Evolutionary conservation across 768 basidiomycete species (phyloP), one percentile per base, ranked within the genome.

Genomic region (Suillus ampliporus): DNA sequence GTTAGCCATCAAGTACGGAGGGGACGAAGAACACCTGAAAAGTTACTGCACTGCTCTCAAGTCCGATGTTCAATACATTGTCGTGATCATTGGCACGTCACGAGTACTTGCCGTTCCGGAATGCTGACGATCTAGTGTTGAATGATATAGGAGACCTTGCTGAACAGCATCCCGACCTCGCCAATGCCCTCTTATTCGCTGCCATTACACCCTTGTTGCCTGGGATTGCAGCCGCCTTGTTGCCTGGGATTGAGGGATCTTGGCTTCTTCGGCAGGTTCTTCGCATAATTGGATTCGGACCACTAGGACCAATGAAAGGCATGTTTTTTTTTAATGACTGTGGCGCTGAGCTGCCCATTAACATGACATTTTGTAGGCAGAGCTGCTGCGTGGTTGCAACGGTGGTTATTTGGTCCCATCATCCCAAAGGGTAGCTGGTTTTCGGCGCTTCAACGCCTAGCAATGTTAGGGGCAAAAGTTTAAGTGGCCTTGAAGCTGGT

Each of bases 251-350:
- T 41, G 78, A 78, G 2, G 75, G 78, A 56, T 50, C 43, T 23
- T 70, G 63, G 65, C 8, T 82, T n/a, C 60, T 77, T 34, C 72
- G 76, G 9, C 72, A 71, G 19, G 19, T 80, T 7, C 58, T 78
- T 11, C 50, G 71, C 4, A 13, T 79, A 5, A 75, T 80, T 60
- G 79, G 79, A 11, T 77, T 80, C 57, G 74, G 75, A 0, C 72
- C 74, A 19, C 44, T 21, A 19, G 78, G 77, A 7, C 74, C 76
- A 11, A 68, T 70, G 3, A 74, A 77, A 74, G 75, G 77, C 76
- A 47, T 11, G 23, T 31, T 21, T 1, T 40, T n/a, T 64, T n/a
- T n/a, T n/a, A n/a, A 23, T 63, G 5, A 23, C 43, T 41, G 54
- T 40, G 6, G 31, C 19, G 10, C 10, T n/a, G 50, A 31, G 17